Evolutionary conservation across 2,329 filamentous ascomycete genomes (phyloP), one percentile per base, ranked within the genome.

Genomic region (Leptographium wingfieldii): DNA sequence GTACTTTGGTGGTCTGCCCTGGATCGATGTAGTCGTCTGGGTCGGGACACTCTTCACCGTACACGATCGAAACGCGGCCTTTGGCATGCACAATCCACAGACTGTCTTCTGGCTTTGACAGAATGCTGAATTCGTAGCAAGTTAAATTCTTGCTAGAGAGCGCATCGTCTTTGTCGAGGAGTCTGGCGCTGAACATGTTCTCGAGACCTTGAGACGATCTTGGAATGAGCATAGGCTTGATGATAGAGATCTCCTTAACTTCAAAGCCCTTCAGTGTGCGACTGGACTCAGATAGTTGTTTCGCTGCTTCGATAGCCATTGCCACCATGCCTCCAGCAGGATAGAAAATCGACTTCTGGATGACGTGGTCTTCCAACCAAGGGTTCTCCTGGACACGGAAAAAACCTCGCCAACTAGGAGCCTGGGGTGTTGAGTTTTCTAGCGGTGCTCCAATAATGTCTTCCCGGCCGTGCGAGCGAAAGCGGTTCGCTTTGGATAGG

Each of bases 331-430:
- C 73, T 0, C 72, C 68, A 0, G 68, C 72, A 2, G 73, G 73
- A n/a, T 68, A 73, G 9, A 75, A 59, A 7, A 70, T 64, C 63
- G 49, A 70, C 58, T 65, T 69, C 33, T 71, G 67, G 33, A 79
- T 70, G 57, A 73, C 67, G 58, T 80, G 77, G 59, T 80, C 74
- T 0, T 67, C 66, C 5, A 80, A 63, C 79, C 79, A 81, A 0
- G 75, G 74, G 1, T 69, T 67, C 4, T 74, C 71, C 11, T 73
- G 67, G 0, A 74, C 58, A 0, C 71, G 69, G 11, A 79, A 68
- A 22, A 76, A 67, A 55, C 77, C 76, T 19, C 77, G 70, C 79
- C 79, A 81, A 10, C 65, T 60, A 3, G 70, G 69, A 3, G 68
- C 64, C 11, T 68, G 57, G 1, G 69, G 67, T 9, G 57, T 62